phyloP scores from a whole-genome alignment of 2,329 filamentous ascomycete genomes.

The Colletotrichum plurivorum region DNA sequence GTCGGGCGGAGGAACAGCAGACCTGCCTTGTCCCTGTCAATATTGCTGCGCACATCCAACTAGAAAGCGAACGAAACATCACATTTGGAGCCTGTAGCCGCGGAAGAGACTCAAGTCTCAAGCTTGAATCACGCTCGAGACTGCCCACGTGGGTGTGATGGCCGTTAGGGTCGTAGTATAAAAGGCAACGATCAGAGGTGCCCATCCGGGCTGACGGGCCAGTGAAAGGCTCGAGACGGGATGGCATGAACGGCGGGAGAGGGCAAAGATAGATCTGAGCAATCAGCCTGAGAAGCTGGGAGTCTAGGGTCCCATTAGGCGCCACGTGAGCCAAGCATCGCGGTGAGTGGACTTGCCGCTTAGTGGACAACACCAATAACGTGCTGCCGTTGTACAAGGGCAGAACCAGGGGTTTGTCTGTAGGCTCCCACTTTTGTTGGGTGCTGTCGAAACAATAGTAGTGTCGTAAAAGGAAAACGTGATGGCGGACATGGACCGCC shows the following conservation, averaged over 20 bases:
- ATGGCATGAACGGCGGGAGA: not conserved
- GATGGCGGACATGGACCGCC: conserved; percentile 10
- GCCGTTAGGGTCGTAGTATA: conserved; percentile 5
- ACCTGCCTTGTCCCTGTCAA: conserved; percentile 16
- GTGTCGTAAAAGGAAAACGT: conserved; percentile 14
- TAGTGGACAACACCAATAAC: conserved; percentile 25
- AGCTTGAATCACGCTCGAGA: conserved; percentile 3
- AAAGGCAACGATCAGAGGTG: conserved; percentile 3
- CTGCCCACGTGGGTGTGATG: conserved; percentile 20
- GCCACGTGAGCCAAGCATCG: conserved; percentile 39
- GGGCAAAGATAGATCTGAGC: conserved; percentile 2
- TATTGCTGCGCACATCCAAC: not conserved
- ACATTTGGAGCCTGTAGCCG: not conserved
- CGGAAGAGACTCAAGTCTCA: not conserved
- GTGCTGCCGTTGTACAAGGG: conserved; percentile 13
- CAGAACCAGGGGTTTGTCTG: conserved; percentile 24
- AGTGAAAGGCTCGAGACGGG: conserved; percentile 9
- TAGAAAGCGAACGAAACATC: conserved; percentile 5
- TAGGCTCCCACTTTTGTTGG: conserved; percentile 36
- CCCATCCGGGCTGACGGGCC: not conserved
- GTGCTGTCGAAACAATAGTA: conserved; percentile 32
- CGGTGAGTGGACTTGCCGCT: conserved; percentile 25
- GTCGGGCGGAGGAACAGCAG: conserved; percentile 1
- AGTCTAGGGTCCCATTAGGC: conserved; percentile 22
- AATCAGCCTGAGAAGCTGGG: conserved; percentile 22